Evolutionary conservation across 1,284 basidiomycete genomes (phyloP), one percentile per base, ranked within the genome.

Genomic region (Rugiboletus extremiorientalis): DNA sequence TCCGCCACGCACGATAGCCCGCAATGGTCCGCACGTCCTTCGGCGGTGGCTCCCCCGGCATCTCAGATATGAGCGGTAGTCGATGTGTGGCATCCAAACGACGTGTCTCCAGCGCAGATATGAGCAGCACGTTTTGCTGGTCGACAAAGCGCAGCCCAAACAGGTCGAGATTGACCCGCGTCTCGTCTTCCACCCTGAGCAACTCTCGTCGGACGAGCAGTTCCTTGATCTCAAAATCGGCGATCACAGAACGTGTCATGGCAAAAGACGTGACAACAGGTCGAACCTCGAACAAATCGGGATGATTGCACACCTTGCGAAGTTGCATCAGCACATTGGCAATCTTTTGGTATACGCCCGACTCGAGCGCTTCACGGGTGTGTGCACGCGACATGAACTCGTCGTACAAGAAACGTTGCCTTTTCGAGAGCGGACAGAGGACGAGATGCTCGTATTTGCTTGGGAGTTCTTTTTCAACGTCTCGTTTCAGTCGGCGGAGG

Each of bases 251-350:
- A 31, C 85, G 84, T 37, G 82, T 76, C 89, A 95, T 93, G 1
- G 90, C 87, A 72, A 98, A 96, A 10, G 93, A 94, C 2, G 96
- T 98, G 44, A 93, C 85, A 63, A 98, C 93, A 0, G 94, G 94
- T 42, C 96, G 85, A 22, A 96, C 91, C 74, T 98, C 96, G n/a
- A 98, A 98, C 25, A 98, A 79, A 70, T 98, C 92, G 0, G 96
- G 96, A 70, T 98, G 95, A 66, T 97, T 97, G 79, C 95, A 96
- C 40, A 95, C 93, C 75, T 96, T 96, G 51, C 93, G 84, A 23
- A 97, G 81, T 71, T 98, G 96, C 96, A 98, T 98, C 58, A 98
- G 81, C 59, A 96, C 92, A 72, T 98, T 98, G 74, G 96, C 94
- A 59, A 98, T 94, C 71, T 95, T 95, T 72, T 89, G 87, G 65